These are phyloP conservation scores for Ceratocystis cubensis DNA, from an alignment of 2,329 filamentous ascomycete genomes.

Conservation along the genomic window DNA sequence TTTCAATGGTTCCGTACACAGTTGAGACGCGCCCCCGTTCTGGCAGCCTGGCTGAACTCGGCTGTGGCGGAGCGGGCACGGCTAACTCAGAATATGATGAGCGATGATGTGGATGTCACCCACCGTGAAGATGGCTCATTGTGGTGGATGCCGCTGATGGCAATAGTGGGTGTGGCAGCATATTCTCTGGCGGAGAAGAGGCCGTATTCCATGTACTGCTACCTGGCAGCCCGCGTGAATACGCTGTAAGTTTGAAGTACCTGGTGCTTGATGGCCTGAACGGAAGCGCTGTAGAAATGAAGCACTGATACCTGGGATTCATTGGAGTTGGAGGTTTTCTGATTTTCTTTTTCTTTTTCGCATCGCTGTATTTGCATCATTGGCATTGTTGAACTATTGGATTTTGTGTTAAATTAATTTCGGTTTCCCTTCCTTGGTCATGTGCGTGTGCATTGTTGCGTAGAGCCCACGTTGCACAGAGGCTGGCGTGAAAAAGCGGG, in stretches of 20 bases:
- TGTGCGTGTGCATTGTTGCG: too few species aligned
- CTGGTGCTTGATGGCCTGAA: too few species aligned
- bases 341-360: too few species aligned
- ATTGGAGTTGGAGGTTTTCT: too few species aligned
- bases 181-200: background rate
- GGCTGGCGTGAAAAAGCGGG: too few species aligned
- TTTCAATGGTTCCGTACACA: constrained; percentile 10
- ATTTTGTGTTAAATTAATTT: too few species aligned
- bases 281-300: too few species aligned
- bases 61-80: background rate
- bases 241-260: background rate
- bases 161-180: constrained; percentile 5
- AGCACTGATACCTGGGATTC: too few species aligned
- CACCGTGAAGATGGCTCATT: constrained; percentile 1
- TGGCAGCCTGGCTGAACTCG: background rate
- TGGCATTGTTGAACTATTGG: too few species aligned
- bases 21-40: constrained; percentile 1
- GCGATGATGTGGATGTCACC: background rate
- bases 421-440: too few species aligned
- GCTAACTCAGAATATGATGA: background rate
- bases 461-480: too few species aligned
- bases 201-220: constrained; percentile 13
- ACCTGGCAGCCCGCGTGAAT: constrained; percentile 11
- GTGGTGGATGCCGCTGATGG: constrained; percentile 16
- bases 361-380: too few species aligned